Evolutionary conservation across 352 stramenopile species (phyloP).

Genomic region (Phytophthora pini): DNA sequence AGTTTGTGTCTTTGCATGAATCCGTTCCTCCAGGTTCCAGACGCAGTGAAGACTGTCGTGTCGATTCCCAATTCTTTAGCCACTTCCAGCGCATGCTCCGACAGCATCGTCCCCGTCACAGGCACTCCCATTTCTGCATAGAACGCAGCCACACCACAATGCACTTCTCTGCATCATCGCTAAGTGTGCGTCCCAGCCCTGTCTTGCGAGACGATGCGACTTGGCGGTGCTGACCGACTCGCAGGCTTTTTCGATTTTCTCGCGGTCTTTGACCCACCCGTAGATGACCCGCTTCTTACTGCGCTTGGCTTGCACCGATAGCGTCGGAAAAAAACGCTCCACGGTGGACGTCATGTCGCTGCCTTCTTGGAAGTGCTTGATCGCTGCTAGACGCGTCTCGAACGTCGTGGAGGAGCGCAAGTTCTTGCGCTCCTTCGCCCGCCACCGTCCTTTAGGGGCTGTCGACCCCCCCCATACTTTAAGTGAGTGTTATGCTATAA

Average conservation of each 20-base stretch:
- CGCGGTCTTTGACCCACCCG: conserved; percentile 38
- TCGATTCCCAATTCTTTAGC: conserved; percentile 42
- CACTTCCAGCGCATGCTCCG: conserved; percentile 39
- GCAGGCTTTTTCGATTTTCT: conserved; percentile 45
- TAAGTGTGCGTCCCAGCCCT: conserved; percentile 34
- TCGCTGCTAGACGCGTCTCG: conserved; percentile 39
- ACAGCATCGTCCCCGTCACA: conserved; percentile 39
- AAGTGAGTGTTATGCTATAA: too few relatives aligned
- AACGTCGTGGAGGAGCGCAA: conserved; percentile 42
- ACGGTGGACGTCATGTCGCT: conserved; percentile 38
- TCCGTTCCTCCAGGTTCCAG: conserved; percentile 34
- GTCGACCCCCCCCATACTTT: conserved; percentile 33
- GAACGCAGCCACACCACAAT: conserved; percentile 47
- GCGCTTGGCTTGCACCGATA: conserved; percentile 33
- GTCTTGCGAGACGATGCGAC: conserved; percentile 36
- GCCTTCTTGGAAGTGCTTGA: conserved; percentile 37
- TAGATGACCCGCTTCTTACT: conserved; percentile 53
- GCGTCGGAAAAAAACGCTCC: conserved; percentile 35
- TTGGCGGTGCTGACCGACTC: conserved; percentile 44
- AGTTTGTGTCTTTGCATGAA: conserved; percentile 42
- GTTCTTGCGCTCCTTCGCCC: conserved; percentile 43
- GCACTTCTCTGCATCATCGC: conserved; percentile 44
- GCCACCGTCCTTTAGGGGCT: conserved; percentile 31
- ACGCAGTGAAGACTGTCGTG: conserved; percentile 36
- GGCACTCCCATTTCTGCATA: conserved; percentile 36